Evolutionary conservation across 371 early-diverging fungal genomes (phyloP).

Genomic region (Coemansia sp.): DNA sequence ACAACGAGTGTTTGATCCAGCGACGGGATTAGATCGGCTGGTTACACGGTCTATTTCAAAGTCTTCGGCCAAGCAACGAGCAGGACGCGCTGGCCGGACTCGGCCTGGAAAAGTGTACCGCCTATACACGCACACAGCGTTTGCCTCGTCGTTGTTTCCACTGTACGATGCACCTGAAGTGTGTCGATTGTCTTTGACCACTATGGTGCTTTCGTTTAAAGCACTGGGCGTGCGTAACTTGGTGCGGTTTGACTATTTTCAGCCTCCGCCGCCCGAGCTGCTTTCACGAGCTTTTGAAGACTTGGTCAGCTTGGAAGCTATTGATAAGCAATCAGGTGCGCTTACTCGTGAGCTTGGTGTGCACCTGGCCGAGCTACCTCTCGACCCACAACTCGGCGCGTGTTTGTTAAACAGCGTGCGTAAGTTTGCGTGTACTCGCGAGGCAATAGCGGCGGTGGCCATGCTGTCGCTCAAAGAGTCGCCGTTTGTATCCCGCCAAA

Average conservation of each 20-base stretch:
- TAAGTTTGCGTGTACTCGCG: slow-evolving; percentile 84
- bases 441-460: slow-evolving; percentile 57
- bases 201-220: slow-evolving; percentile 81
- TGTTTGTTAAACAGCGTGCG: slow-evolving; percentile 86
- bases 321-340: slow-evolving; percentile 83
- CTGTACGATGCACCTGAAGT: slow-evolving; percentile 91
- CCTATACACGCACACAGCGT: slow-evolving; percentile 93
- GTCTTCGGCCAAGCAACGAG: slow-evolving; percentile 91
- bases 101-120: slow-evolving; percentile 96
- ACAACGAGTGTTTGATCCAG: slow-evolving; percentile 88
- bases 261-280: slow-evolving; percentile 91
- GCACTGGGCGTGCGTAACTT: slow-evolving; percentile 90
- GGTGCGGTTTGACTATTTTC: slow-evolving; percentile 94
- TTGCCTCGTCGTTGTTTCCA: slow-evolving; percentile 84
- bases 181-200: slow-evolving; percentile 84
- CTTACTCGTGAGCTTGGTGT: slow-evolving; percentile 87
- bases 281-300: slow-evolving; percentile 85
- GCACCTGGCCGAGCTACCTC: slow-evolving; percentile 95
- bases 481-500: slow-evolving; percentile 86
- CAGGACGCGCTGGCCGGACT: slow-evolving; percentile 94
- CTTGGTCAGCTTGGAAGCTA: slow-evolving; percentile 86
- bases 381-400: slow-evolving; percentile 85
- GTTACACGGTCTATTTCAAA: slow-evolving; percentile 85
- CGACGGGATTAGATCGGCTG: slow-evolving; percentile 79
- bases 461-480: slow-evolving; percentile 87